Percentiles rank a stretch among this genome's conserved stretches.
phyloP scores from a whole-genome alignment of 2,329 filamentous ascomycete species.

The Teratosphaeria nubilosa region DNA sequence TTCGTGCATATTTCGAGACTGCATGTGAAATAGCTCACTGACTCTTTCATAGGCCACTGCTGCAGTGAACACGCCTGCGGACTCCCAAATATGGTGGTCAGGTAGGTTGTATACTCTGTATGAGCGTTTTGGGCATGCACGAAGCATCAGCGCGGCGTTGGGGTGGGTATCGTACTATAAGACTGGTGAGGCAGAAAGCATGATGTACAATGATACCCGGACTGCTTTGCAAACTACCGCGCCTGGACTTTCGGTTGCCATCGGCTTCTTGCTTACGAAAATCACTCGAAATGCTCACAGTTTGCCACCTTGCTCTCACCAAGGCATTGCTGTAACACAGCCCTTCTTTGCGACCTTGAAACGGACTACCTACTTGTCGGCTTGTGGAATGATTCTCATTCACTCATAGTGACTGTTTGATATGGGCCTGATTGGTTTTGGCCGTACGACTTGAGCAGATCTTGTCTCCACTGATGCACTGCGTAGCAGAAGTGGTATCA shows the following conservation, averaged over 20 bases:
- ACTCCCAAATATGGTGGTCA: background rate
- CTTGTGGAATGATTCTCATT: too few species aligned
- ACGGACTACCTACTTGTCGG: too few species aligned
- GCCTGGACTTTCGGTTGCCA: background rate
- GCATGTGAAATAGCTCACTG: background rate
- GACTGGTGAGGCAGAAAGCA: background rate
- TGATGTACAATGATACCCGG: slow-evolving; percentile 2
- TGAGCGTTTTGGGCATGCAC: background rate
- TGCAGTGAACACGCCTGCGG: background rate
- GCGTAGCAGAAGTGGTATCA: too few species aligned
- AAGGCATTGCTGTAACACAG: background rate
- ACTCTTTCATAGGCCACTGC: background rate
- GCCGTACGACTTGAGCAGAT: too few species aligned
- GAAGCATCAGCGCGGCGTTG: slow-evolving; percentile 4
- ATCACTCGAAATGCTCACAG: background rate
- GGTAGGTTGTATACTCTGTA: background rate
- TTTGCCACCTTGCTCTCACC: background rate
- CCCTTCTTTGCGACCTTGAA: background rate
- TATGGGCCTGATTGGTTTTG: too few species aligned
- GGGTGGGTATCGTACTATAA: background rate
- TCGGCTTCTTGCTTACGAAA: background rate
- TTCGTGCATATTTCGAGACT: background rate
- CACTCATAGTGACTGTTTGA: too few species aligned
- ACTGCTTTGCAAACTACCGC: background rate
- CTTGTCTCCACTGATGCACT: too few species aligned